Evolutionary conservation across 1,139 yeast genomes (phyloP).

Genomic region (Scheffersomyces cryptocercus): DNA sequence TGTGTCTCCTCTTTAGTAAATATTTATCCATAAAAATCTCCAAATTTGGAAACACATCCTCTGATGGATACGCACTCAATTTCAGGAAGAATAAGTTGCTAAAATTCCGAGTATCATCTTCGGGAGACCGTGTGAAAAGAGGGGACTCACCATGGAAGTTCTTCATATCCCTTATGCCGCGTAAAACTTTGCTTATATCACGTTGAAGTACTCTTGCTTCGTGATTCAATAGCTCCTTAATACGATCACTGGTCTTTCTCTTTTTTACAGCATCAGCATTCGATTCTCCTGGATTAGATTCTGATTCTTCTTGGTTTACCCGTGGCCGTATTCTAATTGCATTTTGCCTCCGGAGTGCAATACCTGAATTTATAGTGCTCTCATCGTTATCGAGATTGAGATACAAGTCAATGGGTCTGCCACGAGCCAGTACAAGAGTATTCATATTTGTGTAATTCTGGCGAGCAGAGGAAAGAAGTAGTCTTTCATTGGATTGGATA

Average conservation of each 20-base stretch:
- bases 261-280: background rate
- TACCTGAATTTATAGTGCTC: conserved; percentile 2
- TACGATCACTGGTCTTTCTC: conserved; percentile 1
- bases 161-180: background rate
- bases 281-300: background rate
- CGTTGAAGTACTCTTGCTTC: background rate
- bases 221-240: background rate
- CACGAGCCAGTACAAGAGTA: conserved; percentile 13
- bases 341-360: conserved; percentile 16
- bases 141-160: conserved; percentile 4
- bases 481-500: conserved; percentile 21
- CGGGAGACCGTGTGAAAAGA: background rate
- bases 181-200: background rate
- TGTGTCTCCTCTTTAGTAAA: conserved; percentile 16
- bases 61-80: conserved; percentile 1
- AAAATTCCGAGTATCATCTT: conserved; percentile 1
- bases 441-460: conserved; percentile 23
- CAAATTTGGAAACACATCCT: conserved; percentile 13
- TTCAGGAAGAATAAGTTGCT: conserved; percentile 1
- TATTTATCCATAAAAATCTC: conserved; percentile 23
- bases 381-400: background rate
- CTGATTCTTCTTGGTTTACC: background rate
- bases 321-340: conserved; percentile 11
- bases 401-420: conserved; percentile 1
- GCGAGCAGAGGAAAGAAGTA: conserved; percentile 31